Evolutionary conservation across 2,329 filamentous ascomycete genomes (phyloP).

Genomic region (Magnaporthales sp.): DNA sequence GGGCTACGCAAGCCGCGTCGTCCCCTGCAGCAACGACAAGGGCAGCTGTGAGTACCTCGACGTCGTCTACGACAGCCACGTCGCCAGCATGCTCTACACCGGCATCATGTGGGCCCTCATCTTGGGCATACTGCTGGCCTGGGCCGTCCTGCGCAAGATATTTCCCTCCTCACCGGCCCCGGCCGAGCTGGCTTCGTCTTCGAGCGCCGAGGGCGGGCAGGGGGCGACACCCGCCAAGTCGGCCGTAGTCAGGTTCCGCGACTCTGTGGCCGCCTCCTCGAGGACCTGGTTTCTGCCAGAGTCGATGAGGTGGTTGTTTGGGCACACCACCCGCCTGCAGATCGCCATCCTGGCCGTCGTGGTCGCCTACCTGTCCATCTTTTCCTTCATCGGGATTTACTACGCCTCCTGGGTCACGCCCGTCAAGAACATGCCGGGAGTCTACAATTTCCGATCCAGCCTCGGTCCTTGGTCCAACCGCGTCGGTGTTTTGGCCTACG

Average conservation of each 20-base stretch:
- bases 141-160: constrained; percentile 24
- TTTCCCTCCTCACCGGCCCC: constrained; percentile 10
- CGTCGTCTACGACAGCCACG: constrained; percentile 39
- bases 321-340: constrained; percentile 60
- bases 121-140: constrained; percentile 32
- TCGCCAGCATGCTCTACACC: constrained; percentile 38
- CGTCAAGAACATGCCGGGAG: constrained; percentile 42
- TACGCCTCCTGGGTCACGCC: constrained; percentile 66
- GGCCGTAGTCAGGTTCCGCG: constrained; percentile 19
- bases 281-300: constrained; percentile 54
- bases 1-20: constrained; percentile 35
- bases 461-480: constrained; percentile 63
- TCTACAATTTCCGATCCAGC: constrained; percentile 56
- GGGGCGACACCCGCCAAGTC: background rate
- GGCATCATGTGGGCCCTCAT: constrained; percentile 42
- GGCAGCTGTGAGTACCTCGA: constrained; percentile 44
- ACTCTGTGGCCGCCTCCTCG: constrained; percentile 28
- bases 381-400: constrained; percentile 59
- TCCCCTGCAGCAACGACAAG: constrained; percentile 36
- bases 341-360: constrained; percentile 51
- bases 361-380: constrained; percentile 54
- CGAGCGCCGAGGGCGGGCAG: constrained; percentile 9
- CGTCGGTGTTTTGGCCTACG: constrained; percentile 63
- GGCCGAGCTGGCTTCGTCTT: constrained; percentile 14
- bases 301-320: constrained; percentile 48